These are phyloP conservation scores for Albifimbria verrucaria DNA, from an alignment of 2,329 filamentous ascomycete species.

Conservation along the genomic window DNA sequence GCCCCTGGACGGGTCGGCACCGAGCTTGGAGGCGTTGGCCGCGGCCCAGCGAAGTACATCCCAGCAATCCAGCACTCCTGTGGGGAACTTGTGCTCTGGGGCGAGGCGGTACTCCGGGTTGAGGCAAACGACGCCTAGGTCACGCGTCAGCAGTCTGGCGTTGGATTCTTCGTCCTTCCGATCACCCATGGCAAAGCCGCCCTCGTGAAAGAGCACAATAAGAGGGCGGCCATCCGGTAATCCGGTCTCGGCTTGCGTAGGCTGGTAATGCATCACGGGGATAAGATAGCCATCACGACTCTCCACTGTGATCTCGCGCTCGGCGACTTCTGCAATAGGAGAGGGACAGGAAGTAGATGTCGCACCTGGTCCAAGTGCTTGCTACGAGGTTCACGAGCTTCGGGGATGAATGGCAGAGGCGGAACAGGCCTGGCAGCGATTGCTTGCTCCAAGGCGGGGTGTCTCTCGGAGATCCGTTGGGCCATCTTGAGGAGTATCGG, in stretches of 20 bases:
- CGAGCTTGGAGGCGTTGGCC: neutral
- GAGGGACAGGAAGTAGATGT: neutral
- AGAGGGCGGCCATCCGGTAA: neutral
- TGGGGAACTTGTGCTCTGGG: slow-evolving; percentile 6
- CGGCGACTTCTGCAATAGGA: neutral
- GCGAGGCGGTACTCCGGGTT: slow-evolving; percentile 4
- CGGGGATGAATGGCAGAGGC: neutral
- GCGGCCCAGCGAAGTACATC: slow-evolving; percentile 3
- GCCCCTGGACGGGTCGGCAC: slow-evolving; percentile 7
- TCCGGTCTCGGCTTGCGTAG: neutral
- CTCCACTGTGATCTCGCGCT: neutral
- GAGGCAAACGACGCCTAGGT: slow-evolving; percentile 1
- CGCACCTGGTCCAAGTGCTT: neutral
- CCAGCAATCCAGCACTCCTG: slow-evolving; percentile 3
- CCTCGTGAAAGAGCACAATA: slow-evolving; percentile 5
- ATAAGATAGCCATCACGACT: neutral
- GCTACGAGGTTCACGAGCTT: neutral
- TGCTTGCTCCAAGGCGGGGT: neutral
- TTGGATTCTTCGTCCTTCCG: neutral
- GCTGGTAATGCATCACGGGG: neutral
- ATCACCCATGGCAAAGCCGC: slow-evolving; percentile 5
- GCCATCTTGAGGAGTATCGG: neutral
- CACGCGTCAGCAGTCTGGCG: neutral
- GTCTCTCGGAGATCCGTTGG: neutral
- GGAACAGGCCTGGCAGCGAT: neutral